Conservation (phyloP, 345 rosid species). For the Cochlearia excelsa region DNA sequence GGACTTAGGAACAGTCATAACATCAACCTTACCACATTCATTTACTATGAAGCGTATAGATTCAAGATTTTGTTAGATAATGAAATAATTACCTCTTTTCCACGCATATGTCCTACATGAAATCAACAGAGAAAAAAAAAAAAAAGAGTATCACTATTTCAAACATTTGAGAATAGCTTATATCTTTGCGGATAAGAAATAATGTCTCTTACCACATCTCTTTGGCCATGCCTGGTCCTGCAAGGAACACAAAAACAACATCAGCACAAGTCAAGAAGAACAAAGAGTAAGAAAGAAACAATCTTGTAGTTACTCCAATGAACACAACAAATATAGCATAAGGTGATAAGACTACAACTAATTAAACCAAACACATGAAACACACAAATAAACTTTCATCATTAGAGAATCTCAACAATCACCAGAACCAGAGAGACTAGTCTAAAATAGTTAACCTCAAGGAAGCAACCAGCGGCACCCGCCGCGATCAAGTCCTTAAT, state of each 20-base stretch:
- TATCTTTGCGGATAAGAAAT: constrained; percentile 1
- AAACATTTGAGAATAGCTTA: constrained; percentile 7
- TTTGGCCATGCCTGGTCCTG: constrained; percentile 67
- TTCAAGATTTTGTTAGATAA: not conserved
- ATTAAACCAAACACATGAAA: not conserved
- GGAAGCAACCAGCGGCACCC: constrained; percentile 60
- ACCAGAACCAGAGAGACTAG: not conserved
- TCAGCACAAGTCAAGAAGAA: constrained; percentile 14
- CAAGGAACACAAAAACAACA: constrained; percentile 9
- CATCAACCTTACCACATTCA: not conserved
- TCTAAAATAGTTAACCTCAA: constrained; percentile 41
- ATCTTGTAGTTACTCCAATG: constrained; percentile 3
- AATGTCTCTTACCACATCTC: constrained; percentile 47
- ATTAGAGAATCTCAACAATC: not conserved
- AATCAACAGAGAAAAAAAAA: not conserved
- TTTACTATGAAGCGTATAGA: not conserved
- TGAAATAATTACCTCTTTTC: constrained; percentile 46
- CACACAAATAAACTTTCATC: not conserved
- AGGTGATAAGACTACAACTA: not conserved
- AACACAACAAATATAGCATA: not conserved
- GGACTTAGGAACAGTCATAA: not conserved
- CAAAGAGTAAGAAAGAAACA: not conserved
- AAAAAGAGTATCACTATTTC: not conserved
- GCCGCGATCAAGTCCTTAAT: constrained; percentile 53
- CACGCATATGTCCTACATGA: constrained; percentile 49